These are phyloP conservation scores for Apophysomyces ossiformis DNA, from an alignment of 371 early-diverging fungal genomes.

Conservation along the genomic window DNA sequence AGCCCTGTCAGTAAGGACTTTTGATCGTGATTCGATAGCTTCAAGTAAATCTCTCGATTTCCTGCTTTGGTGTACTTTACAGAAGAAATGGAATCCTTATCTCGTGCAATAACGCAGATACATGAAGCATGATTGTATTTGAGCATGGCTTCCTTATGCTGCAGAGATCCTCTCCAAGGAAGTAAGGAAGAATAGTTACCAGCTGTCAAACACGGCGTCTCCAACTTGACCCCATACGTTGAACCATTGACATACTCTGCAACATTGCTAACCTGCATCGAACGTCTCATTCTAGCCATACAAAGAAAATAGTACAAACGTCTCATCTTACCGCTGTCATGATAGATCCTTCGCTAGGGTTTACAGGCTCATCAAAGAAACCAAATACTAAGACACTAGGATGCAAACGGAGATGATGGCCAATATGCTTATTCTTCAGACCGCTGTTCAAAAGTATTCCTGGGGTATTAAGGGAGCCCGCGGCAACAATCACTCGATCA, in stretches of 20 bases:
- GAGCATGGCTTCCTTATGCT: slow-evolving; percentile 64
- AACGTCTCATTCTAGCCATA: not conserved
- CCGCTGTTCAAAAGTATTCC: slow-evolving; percentile 68
- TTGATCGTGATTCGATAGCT: slow-evolving; percentile 59
- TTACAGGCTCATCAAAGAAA: slow-evolving; percentile 58
- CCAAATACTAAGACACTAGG: slow-evolving; percentile 70
- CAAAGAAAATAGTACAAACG: slow-evolving; percentile 5
- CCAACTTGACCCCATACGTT: slow-evolving; percentile 74
- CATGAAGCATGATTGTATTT: slow-evolving; percentile 50
- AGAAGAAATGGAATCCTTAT: slow-evolving; percentile 58
- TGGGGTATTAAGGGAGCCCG: slow-evolving; percentile 74
- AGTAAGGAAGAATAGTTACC: slow-evolving; percentile 42
- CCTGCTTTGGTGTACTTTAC: slow-evolving; percentile 41
- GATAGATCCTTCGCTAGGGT: slow-evolving; percentile 66
- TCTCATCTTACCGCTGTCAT: slow-evolving; percentile 65
- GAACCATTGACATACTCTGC: slow-evolving; percentile 59
- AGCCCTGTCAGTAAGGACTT: slow-evolving; percentile 56
- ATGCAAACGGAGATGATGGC: slow-evolving; percentile 68
- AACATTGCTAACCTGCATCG: slow-evolving; percentile 42
- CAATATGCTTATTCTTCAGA: slow-evolving; percentile 74
- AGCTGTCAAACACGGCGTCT: slow-evolving; percentile 68
- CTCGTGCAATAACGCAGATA: slow-evolving; percentile 67
- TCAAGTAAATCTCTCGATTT: slow-evolving; percentile 45
- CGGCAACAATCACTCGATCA: slow-evolving; percentile 65
- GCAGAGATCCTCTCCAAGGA: slow-evolving; percentile 62